Evolutionary conservation across 176 grass and related monocot genomes (phyloP), one percentile per base, ranked within the genome.

Genomic region (Oryza officinalis): DNA sequence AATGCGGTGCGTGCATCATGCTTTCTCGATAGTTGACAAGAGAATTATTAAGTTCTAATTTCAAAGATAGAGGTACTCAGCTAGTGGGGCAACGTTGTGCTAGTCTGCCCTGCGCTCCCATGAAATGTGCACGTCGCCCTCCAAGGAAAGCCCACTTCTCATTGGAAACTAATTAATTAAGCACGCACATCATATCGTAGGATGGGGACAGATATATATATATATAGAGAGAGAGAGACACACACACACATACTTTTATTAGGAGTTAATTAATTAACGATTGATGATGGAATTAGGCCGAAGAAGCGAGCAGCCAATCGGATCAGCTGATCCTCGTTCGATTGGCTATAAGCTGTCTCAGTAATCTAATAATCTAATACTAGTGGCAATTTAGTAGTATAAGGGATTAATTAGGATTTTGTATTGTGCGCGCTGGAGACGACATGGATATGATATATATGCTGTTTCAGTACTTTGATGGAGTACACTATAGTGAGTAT

Each of bases 111-210:
- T 40, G 3, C 26, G 28, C 61, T 26, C 64, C 60, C 60, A 71
- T 33, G 28, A 71, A 40, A 44, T 8, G 76, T 52, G 57, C 76
- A 49, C 69, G 77, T 65, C 84, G 71, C 63, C 27, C 52, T 74
- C 78, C 78, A 37, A 33, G 27, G 78, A 87, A 76, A 76, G 33
- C 47, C 63, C 40, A 68, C 69, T 73, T 73, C 77, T 74, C 4
- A 43, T 4, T 49, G 63, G 85, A 71, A 64, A 69, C 45, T 11
- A 50, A 6, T n/a, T n/a, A n/a, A 60, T n/a, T 3, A 22, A 57
- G 52, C 52, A 59, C 52, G 20, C 20, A 59, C 52, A 54, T 57
- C 6, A 35, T 35, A 35, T 35, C 85, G 67, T 87, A 33, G 45
- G 32, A 23, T 74, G 68, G 23, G 28, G 50, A 32, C 10, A 27